Evolutionary conservation across 2,329 filamentous ascomycete species (phyloP).

Genomic region (Dendryphion nanum): DNA sequence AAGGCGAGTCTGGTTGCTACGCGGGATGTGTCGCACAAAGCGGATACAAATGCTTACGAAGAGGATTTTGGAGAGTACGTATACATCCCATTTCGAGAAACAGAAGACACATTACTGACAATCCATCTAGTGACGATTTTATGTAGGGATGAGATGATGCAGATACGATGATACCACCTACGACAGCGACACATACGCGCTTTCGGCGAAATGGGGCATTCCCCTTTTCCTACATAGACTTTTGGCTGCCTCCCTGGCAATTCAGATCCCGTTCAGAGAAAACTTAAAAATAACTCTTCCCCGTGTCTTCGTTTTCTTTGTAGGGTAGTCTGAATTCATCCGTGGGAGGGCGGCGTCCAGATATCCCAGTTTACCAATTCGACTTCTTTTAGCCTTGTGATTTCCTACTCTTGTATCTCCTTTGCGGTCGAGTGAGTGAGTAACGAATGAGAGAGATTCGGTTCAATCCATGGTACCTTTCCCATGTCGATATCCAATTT

Average conservation of each 20-base stretch:
- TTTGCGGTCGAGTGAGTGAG: background rate
- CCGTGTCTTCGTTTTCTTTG: background rate
- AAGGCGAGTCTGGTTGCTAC: slow-evolving; percentile 78
- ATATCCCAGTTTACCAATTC: too few relatives aligned
- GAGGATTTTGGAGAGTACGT: slow-evolving; percentile 86
- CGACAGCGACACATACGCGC: too few relatives aligned
- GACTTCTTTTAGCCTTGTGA: background rate
- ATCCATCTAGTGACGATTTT: background rate
- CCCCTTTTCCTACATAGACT: too few relatives aligned
- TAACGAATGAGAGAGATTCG: background rate
- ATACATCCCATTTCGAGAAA: background rate
- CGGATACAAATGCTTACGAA: slow-evolving; percentile 77
- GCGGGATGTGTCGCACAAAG: slow-evolving; percentile 54
- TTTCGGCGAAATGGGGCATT: too few relatives aligned
- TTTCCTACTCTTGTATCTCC: background rate
- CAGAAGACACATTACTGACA: too few relatives aligned
- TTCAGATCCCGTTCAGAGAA: too few relatives aligned
- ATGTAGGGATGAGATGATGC: too few relatives aligned
- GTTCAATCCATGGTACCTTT: background rate
- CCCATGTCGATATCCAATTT: background rate
- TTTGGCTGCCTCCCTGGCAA: too few relatives aligned
- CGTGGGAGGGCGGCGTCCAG: too few relatives aligned
- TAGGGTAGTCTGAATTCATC: too few relatives aligned
- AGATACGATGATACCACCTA: too few relatives aligned
- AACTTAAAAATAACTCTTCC: background rate